A percentile compares a stretch with the other conserved stretches of the same genome.
phyloP scores from a whole-genome alignment of 768 basidiomycete species.

The Boletus rubropictus region DNA sequence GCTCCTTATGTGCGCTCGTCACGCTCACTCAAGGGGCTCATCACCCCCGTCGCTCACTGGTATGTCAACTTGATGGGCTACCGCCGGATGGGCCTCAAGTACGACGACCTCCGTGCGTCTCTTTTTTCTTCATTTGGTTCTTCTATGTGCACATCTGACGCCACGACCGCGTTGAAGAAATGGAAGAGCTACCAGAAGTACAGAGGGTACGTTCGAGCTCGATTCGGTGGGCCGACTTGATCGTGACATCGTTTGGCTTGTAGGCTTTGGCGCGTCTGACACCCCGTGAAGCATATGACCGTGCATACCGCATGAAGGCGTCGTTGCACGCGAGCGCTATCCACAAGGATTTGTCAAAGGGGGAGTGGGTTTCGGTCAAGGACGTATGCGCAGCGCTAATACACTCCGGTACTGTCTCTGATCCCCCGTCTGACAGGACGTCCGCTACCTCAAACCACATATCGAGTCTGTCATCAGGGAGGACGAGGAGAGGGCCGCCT shows the following conservation, averaged over 20 bases:
- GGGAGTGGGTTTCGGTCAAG: conserved; percentile 67
- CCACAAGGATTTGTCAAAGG: conserved; percentile 75
- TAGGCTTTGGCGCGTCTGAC: conserved; percentile 85
- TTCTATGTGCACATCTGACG: background rate
- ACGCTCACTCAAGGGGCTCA: conserved; percentile 55
- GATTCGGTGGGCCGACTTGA: background rate
- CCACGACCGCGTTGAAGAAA: conserved; percentile 35
- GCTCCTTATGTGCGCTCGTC: conserved; percentile 71
- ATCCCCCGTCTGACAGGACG: conserved; percentile 51
- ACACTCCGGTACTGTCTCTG: conserved; percentile 2
- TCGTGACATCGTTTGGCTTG: conserved; percentile 1
- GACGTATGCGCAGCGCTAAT: conserved; percentile 51
- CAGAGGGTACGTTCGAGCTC: conserved; percentile 54
- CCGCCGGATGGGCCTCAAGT: conserved; percentile 81
- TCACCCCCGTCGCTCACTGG: conserved; percentile 77
- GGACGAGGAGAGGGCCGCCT: conserved; percentile 66
- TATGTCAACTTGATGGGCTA: conserved; percentile 80
- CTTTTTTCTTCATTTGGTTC: background rate
- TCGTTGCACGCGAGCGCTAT: conserved; percentile 69
- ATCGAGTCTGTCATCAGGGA: conserved; percentile 70
- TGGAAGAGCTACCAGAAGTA: conserved; percentile 73
- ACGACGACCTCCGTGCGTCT: conserved; percentile 88
- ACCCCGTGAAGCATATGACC: conserved; percentile 78
- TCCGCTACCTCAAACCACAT: conserved; percentile 80
- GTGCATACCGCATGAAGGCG: conserved; percentile 83